Evolutionary conservation across 495 filamentous ascomycete species (phyloP), one percentile per base, ranked within the genome.

Genomic region (Talaromyces trachyspermus): DNA sequence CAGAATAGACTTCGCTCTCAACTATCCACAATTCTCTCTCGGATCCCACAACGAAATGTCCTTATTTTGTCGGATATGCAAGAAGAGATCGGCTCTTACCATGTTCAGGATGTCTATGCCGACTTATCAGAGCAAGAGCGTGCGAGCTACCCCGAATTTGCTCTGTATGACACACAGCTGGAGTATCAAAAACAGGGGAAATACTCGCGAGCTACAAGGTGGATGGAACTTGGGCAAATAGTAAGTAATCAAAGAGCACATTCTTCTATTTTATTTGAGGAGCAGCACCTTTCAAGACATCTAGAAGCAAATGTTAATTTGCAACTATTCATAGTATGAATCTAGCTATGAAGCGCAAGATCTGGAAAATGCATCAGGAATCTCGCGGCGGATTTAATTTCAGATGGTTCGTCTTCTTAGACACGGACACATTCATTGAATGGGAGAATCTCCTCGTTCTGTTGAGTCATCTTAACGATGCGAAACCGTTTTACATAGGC

Each of bases 401-500:
- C 18, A 70, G 73, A 30, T 83, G 76, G 76, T 83, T 76, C 52
- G 68, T 81, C 25, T 81, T 81, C 50, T 70, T 78, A 51, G 78
- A 81, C 53, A 70, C 72, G 15, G 78, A 83, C 54, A 79, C 77
- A 0, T 81, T 79, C 49, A 53, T 79, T 25, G 64, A 79, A 27
- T 80, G 76, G 76, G 67, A 70, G 43, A 80, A 78, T 44, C 57
- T 81, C 27, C 62, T 78, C 40, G 69, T 69, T 18, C 76, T 72
- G 54, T 56, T 81, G 12, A 55, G 52, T 10, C 66, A 61, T 25
- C 63, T 80, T 9, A 65, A 76, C 50, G 66, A 71, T 11, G 50
- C 61, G 18, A 59, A 64, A n/a, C 61, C 69, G 30, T 49, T 68
- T 7, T 80, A 80, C 56, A 64, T 78, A 33, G 76, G 75, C 19